A percentile compares a stretch with the other conserved stretches of the same genome.
phyloP scores from a whole-genome alignment of 2,329 filamentous ascomycete genomes.

The Cladosporium cucumerinum region DNA sequence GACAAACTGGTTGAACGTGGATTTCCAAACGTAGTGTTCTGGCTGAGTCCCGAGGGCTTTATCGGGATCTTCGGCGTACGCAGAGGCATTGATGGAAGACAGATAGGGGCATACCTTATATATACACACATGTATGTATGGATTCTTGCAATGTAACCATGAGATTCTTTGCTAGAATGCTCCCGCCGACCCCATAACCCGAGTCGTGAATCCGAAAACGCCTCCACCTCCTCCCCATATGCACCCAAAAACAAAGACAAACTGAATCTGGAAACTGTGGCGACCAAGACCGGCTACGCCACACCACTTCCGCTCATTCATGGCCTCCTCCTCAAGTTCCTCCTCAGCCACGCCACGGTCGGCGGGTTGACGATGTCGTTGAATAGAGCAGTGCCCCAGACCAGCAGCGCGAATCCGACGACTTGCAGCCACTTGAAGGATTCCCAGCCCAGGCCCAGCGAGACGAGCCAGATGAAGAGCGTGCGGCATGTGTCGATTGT shows the following conservation, averaged over 20 bases:
- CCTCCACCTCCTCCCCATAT: not conserved
- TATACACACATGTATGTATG: not conserved
- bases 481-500: conserved; percentile 98
- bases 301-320: not conserved
- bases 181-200: not conserved
- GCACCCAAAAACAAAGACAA: not conserved
- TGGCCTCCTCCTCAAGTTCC: conserved; percentile 12
- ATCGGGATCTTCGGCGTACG: too few species aligned
- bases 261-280: too few species aligned
- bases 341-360: conserved; percentile 29
- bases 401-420: conserved; percentile 77
- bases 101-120: not conserved
- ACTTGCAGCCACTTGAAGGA: conserved; percentile 97
- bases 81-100: not conserved
- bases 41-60: too few species aligned
- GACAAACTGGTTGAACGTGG: too few species aligned
- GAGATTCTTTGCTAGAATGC: not conserved
- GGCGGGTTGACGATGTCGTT: conserved; percentile 90
- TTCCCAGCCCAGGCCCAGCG: conserved; percentile 91
- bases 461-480: conserved; percentile 96
- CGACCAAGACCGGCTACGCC: too few species aligned
- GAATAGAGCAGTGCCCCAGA: conserved; percentile 96
- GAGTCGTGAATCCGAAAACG: not conserved
- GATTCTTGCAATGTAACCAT: too few species aligned
- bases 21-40: too few species aligned